Conservation (phyloP, 331 rosid genomes). For the Saraca asoca region DNA sequence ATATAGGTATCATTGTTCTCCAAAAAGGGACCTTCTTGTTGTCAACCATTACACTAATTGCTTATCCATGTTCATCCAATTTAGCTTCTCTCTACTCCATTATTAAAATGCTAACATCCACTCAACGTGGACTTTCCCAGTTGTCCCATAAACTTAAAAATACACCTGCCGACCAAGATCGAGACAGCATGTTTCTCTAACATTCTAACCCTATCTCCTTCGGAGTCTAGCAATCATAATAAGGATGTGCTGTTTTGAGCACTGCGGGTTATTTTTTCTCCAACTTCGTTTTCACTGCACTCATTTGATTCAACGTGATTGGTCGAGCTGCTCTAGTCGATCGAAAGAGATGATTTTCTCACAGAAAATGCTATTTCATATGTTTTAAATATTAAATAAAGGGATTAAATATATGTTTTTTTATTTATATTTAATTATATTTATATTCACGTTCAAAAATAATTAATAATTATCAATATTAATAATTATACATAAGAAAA, state of each 20-base stretch:
- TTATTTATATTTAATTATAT: no score
- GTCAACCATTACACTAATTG: conserved; percentile 61
- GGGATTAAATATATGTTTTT: no score
- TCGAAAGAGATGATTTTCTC: conserved; percentile 37
- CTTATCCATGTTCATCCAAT: conserved; percentile 32
- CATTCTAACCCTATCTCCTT: not conserved
- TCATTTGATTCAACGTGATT: conserved; percentile 50
- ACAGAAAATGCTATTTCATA: no score
- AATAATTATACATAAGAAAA: no score
- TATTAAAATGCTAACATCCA: conserved; percentile 11
- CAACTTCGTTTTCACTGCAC: conserved; percentile 39
- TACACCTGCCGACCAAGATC: conserved; percentile 39
- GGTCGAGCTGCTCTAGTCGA: conserved; percentile 39
- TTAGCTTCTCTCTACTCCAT: conserved; percentile 6
- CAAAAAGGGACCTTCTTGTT: conserved; percentile 41
- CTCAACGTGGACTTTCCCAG: conserved; percentile 21
- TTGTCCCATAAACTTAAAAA: conserved; percentile 28
- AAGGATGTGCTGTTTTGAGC: conserved; percentile 10
- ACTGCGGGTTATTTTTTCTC: not conserved
- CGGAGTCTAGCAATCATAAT: conserved; percentile 24
- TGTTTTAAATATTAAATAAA: no score
- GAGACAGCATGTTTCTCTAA: conserved; percentile 27
- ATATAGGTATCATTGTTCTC: conserved; percentile 46
- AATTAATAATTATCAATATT: no score
- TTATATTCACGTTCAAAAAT: no score